Percentiles rank a stretch among this genome's conserved stretches.
These are phyloP conservation scores for Curvularia hawaiiensis DNA, from an alignment of 2,329 filamentous ascomycete genomes.

Conservation along the genomic window DNA sequence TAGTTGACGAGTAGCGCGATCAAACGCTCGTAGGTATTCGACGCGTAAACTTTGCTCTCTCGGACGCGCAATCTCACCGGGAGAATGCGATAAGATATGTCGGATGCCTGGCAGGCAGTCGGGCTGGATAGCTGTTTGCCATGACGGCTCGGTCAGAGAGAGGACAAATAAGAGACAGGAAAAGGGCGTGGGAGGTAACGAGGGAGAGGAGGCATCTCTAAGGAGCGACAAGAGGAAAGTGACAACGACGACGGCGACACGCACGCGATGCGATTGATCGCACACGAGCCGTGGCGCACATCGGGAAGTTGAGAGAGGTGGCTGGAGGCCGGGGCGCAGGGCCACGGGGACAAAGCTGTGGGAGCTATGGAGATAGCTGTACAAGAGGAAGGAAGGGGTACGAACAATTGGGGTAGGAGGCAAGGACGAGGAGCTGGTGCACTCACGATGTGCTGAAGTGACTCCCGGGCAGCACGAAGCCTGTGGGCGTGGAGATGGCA, in stretches of 20 bases:
- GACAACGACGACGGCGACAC: constrained; percentile 1
- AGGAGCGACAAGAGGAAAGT: constrained; percentile 35
- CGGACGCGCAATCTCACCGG: constrained; percentile 28
- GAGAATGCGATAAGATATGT: constrained; percentile 30
- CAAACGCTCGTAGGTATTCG: constrained; percentile 27
- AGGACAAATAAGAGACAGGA: constrained; percentile 41
- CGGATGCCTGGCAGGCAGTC: constrained; percentile 38
- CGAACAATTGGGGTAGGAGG: constrained; percentile 35
- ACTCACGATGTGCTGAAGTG: constrained; percentile 48
- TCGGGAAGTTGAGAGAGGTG: constrained; percentile 41
- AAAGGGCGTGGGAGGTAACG: constrained; percentile 35
- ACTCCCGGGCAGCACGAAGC: constrained; percentile 27
- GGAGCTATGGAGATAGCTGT: constrained; percentile 41
- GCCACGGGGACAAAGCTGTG: constrained; percentile 40
- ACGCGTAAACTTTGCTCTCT: constrained; percentile 22
- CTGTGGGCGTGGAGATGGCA: constrained; percentile 32
- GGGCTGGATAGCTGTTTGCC: constrained; percentile 49
- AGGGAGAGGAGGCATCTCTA: constrained; percentile 21
- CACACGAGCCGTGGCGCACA: constrained; percentile 38
- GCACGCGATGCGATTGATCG: constrained; percentile 40
- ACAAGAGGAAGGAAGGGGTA: constrained; percentile 33
- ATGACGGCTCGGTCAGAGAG: constrained; percentile 50
- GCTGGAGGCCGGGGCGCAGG: constrained; percentile 37
- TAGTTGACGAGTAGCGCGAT: constrained; percentile 16
- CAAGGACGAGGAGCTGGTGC: constrained; percentile 39